Percentiles rank a stretch among this genome's conserved stretches.
phyloP scores from a whole-genome alignment of 2,329 filamentous ascomycete genomes.

The Akanthomyces lecanii region DNA sequence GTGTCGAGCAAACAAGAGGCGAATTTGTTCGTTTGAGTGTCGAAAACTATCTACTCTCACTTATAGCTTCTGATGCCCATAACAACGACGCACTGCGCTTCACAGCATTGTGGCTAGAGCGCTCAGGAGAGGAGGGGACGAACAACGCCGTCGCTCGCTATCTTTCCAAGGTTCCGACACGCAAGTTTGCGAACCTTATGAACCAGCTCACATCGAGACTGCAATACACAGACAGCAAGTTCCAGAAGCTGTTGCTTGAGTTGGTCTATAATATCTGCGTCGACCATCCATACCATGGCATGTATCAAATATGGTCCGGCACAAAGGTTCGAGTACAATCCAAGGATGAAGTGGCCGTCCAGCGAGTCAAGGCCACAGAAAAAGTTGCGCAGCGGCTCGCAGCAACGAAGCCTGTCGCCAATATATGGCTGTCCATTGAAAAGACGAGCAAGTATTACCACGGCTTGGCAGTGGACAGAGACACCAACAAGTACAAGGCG shows the following conservation, averaged over 20 bases:
- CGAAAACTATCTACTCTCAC: constrained; percentile 85
- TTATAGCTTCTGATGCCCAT: constrained; percentile 81
- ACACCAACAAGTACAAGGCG: constrained; percentile 62
- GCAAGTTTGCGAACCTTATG: constrained; percentile 89
- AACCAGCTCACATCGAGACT: constrained; percentile 95
- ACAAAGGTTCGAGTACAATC: constrained; percentile 63
- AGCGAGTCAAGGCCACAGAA: constrained; percentile 69
- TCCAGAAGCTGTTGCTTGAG: constrained; percentile 70
- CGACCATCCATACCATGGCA: constrained; percentile 93
- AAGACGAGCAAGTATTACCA: constrained; percentile 67
- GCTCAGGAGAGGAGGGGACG: constrained; percentile 69
- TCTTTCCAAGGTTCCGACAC: constrained; percentile 71
- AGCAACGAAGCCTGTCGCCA: constrained; percentile 45
- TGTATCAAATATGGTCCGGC: constrained; percentile 93
- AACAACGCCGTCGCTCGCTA: constrained; percentile 72
- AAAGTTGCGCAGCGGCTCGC: constrained; percentile 60
- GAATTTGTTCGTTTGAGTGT: constrained; percentile 84
- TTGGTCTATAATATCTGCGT: constrained; percentile 80
- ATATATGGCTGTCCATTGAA: constrained; percentile 68
- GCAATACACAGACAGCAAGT: constrained; percentile 63
- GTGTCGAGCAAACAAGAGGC: constrained; percentile 70
- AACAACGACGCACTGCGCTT: constrained; percentile 89
- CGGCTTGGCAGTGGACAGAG: constrained; percentile 59
- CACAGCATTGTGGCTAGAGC: constrained; percentile 89
- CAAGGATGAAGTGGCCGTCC: constrained; percentile 70